Conservation (phyloP, 441 rosid genomes). For the Euphorbia corollata region DNA sequence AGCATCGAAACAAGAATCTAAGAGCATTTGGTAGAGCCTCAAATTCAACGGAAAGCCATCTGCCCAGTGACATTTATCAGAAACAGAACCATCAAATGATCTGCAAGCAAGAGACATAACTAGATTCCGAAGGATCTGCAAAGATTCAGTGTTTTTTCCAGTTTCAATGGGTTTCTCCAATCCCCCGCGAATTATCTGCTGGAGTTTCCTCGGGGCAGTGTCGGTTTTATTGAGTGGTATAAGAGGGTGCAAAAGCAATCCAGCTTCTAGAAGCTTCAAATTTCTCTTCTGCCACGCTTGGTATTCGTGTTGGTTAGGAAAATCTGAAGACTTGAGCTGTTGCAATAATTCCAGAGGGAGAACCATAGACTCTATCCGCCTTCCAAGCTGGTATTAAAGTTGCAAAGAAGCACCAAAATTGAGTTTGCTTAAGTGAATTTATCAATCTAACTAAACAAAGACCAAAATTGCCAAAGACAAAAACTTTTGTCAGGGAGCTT, state of each 20-base stretch:
- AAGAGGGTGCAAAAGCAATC: slow-evolving; percentile 75
- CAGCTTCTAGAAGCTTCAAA: slow-evolving; percentile 81
- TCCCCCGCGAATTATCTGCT: slow-evolving; percentile 73
- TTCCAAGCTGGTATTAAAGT: slow-evolving; percentile 61
- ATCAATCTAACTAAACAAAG: slow-evolving; percentile 3
- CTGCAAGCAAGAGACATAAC: slow-evolving; percentile 74
- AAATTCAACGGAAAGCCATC: slow-evolving; percentile 88
- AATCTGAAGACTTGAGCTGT: slow-evolving; percentile 81
- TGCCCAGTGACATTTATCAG: slow-evolving; percentile 91
- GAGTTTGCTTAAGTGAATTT: background rate
- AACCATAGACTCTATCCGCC: slow-evolving; percentile 75
- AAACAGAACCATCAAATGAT: slow-evolving; percentile 64
- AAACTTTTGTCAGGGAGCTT: background rate
- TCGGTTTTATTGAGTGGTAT: slow-evolving; percentile 55
- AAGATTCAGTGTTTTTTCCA: slow-evolving; percentile 69
- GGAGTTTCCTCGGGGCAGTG: slow-evolving; percentile 46
- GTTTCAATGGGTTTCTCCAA: slow-evolving; percentile 73
- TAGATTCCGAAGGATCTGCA: slow-evolving; percentile 82
- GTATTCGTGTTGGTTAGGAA: slow-evolving; percentile 67
- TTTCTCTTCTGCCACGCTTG: slow-evolving; percentile 81
- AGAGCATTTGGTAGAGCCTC: slow-evolving; percentile 68
- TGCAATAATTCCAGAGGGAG: slow-evolving; percentile 89
- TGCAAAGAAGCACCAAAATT: slow-evolving; percentile 6
- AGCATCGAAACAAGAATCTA: slow-evolving; percentile 78
- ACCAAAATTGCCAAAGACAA: background rate